These are phyloP conservation scores for Aureobasidium lini DNA, from an alignment of 2,329 filamentous ascomycete species.

Conservation along the genomic window DNA sequence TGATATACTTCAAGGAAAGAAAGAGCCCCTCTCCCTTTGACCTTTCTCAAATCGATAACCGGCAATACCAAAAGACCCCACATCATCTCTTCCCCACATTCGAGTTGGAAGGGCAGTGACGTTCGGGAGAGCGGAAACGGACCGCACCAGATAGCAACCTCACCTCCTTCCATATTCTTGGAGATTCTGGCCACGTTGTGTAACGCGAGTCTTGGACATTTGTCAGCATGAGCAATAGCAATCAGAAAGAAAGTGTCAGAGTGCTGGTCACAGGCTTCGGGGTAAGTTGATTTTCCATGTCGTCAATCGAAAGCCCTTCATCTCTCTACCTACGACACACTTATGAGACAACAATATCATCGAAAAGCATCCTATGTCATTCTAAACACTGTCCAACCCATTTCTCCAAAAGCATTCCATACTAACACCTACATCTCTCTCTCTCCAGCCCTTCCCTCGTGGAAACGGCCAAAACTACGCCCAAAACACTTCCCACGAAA, in stretches of 20 bases:
- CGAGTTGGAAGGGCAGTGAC: neutral
- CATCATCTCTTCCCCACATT: neutral
- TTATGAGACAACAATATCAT: too few relatives aligned
- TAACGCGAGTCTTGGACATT: too few relatives aligned
- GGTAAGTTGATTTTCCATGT: neutral
- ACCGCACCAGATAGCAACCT: neutral
- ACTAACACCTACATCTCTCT: neutral
- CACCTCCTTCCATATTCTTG: neutral
- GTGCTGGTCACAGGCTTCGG: slow-evolving; percentile 16
- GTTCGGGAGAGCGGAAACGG: neutral
- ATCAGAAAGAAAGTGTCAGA: neutral
- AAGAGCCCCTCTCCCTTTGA: too few relatives aligned
- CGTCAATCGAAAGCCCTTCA: too few relatives aligned
- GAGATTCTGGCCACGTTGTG: neutral
- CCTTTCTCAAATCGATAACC: neutral
- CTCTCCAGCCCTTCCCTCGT: slow-evolving; percentile 12
- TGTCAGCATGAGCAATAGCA: too few relatives aligned
- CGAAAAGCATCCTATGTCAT: too few relatives aligned
- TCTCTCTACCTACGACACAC: too few relatives aligned
- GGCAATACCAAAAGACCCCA: neutral
- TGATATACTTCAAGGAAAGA: too few relatives aligned
- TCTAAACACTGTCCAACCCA: neutral
- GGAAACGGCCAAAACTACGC: neutral
- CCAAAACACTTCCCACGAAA: slow-evolving; percentile 14
- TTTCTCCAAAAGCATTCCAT: neutral